Conservation (phyloP, 768 basidiomycete genomes). For the Zangia roseola region DNA sequence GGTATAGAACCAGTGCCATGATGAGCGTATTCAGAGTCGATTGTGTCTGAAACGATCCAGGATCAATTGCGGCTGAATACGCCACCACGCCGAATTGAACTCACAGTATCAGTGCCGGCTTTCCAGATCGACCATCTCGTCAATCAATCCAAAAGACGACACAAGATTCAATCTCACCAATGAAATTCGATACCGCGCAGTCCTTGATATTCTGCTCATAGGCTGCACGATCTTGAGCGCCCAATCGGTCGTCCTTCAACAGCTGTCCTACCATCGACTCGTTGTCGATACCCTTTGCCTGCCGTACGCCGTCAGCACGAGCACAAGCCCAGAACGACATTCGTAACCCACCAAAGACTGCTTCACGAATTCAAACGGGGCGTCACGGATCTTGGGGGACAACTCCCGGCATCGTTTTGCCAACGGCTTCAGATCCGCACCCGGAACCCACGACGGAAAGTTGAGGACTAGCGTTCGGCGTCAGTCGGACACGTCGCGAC, state of each 20-base stretch:
- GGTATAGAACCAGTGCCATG: conserved; percentile 20
- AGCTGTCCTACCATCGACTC: conserved; percentile 24
- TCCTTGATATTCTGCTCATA: conserved; percentile 22
- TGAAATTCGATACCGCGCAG: conserved; percentile 16
- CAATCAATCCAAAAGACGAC: no score
- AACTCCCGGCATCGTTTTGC: conserved; percentile 9
- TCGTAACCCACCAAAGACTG: conserved; percentile 14
- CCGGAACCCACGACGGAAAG: conserved; percentile 21
- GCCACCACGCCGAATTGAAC: not conserved
- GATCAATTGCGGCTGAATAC: not conserved
- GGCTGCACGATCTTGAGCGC: not conserved
- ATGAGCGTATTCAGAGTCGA: conserved; percentile 13
- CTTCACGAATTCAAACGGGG: conserved; percentile 25
- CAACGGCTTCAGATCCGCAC: conserved; percentile 10
- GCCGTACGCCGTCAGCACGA: not conserved
- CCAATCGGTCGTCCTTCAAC: conserved; percentile 1
- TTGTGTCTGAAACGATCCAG: conserved; percentile 12
- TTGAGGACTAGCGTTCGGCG: conserved; percentile 9
- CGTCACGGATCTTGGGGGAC: conserved; percentile 12
- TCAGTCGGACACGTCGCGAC: not conserved
- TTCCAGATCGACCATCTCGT: not conserved
- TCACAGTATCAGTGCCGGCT: conserved; percentile 19
- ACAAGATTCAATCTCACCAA: conserved; percentile 12
- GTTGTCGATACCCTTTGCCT: conserved; percentile 22
- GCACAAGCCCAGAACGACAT: not conserved